Evolutionary conservation across 2,329 filamentous ascomycete species (phyloP), one percentile per base, ranked within the genome.

Genomic region (Ophiostoma angusticollis): DNA sequence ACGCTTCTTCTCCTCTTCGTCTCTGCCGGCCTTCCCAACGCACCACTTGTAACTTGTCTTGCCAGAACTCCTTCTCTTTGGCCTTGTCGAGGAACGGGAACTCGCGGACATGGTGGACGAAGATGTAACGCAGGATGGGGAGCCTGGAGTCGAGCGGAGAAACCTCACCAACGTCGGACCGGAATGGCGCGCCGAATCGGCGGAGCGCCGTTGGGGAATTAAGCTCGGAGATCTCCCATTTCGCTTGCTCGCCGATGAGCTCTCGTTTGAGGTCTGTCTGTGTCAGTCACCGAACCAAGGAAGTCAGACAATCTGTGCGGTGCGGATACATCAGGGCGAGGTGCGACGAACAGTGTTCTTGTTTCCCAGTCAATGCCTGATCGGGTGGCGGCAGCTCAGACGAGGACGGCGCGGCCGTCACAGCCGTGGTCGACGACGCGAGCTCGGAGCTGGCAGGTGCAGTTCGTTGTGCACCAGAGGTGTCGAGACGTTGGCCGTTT

Each of bases 41-140:
- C 63, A 93, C 84, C 55, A 87, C 75, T 66, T 98, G 91, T 44
- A 98, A 67, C 59, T 93, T 96, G 57, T 96, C 86, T 63, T 98
- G 91, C 91, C 91, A 98, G 54, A 98, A 98, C 62, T 98, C 91
- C 71, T 96, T 94, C 70, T 98, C 91, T 54, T 77, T 81, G 17
- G 91, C 91, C 67, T 93, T 85, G 61, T 98, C 86, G 47, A 98
- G 73, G 55, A 98, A 98, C 1, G 91, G 91, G 53, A 98, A 98
- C 53, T 96, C 93, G 54, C 91, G 85, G 43, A 98, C 78, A 77
- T 96, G 87, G 56, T 96, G 82, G 39, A 96, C 91, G 56, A 98
- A 98, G 54, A 98, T 94, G 63, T 91, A 96, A 48, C 91, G 77
- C 45, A 98, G 68, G 46, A 98, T 81, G 14, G 91, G 91, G 21